Evolutionary conservation across 352 stramenopile genomes (phyloP), one percentile per base, ranked within the genome.

Genomic region (Phytopythium montanum): DNA sequence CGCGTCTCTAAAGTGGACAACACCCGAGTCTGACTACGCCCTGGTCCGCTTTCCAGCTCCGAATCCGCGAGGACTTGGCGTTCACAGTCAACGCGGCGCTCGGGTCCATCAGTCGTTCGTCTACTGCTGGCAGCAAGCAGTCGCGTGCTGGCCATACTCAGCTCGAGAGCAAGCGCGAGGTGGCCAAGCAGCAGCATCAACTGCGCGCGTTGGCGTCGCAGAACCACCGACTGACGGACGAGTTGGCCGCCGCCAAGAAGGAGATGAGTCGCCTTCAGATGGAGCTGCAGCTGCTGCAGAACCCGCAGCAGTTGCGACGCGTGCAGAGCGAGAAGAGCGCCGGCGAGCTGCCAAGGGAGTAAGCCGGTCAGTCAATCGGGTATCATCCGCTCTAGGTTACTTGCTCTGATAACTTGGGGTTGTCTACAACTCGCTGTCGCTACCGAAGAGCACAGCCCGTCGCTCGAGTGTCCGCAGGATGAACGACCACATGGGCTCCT

Each of bases 1-100:
- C n/a, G n/a, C n/a, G 13, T 21, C 25, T 16, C 0, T 13, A 5
- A 10, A 19, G 44, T 31, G 23, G 9, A n/a, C 14, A 23, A 7
- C 29, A 31, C 48, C 34, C 10, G 18, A 51, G 39, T 42, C 31
- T 61, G 18, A 54, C 31, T 61, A 10, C 29, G 26, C 46, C 23
- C 39, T 13, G 2, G 5, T 18, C 21, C 14, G 36, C n/a, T 34
- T n/a, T 58, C 25, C 61, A 91, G 75, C 66, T 87, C 12, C 80
- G 85, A 16, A 81, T 92, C 53, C 81, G 85, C 13, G 78, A 90
- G 18, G 77, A 94, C 53, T 68, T 94, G 29, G 69, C 73, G 25
- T 91, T 88, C 64, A 91, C 79, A 39, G 81, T 91, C 19, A 92
- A 92, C 54, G 85, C 85, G 8, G 81, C 80, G 12, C 74, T 94